Base-by-base conservation (phyloP, 2,329 filamentous ascomycete genomes). In the Ophiobolus disseminans region DNA sequence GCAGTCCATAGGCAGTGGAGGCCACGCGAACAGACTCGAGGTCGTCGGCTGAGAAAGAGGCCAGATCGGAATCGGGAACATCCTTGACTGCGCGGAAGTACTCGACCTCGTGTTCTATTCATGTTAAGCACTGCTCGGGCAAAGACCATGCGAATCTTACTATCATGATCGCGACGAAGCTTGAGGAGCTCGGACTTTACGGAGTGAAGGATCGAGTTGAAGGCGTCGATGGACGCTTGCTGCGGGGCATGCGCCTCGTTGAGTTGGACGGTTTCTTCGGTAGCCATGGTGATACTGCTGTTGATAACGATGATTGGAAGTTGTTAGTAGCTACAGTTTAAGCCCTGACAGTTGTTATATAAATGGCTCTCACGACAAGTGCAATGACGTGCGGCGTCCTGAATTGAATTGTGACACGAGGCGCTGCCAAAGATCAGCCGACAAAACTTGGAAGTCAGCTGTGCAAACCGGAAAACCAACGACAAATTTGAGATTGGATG, bases 1-100 rank as follows among this genome's bases (percentile, higher is more conserved):
- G 67, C 6, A 72, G 49, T 8, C 68, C 68, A 30, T 72, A 72
- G 3, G 68, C 68, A 3, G 62, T 63, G 11, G 50, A 46, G 11
- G 60, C 68, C 3, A 65, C 65, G 30, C 68, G 66, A 10, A 72
- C 66, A 9, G 50, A 42, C 11, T 61, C 57, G 32, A 72, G 58
- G 37, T 69, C 57, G 11, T 44, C 45, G 19, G 59, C 36, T 2
- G 59, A 50, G 53, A 73, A 70, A 9, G 63, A 62, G 16, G 55
- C 45, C 16, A 73, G 62, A 0, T 73, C 66, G 9, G 66, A 60
- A 39, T 77, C 73, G 17, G 74, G 70, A 9, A 81, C 66, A 16
- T 60, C 45, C 36, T 76, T 76, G 41, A 73, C 68, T 5, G 62
- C 57, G 30, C 55, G 53, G 48, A 74, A 75, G 54, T 74, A 74